Conservation (phyloP, 495 filamentous ascomycete species). For the Trichoderma orchidacearum region DNA sequence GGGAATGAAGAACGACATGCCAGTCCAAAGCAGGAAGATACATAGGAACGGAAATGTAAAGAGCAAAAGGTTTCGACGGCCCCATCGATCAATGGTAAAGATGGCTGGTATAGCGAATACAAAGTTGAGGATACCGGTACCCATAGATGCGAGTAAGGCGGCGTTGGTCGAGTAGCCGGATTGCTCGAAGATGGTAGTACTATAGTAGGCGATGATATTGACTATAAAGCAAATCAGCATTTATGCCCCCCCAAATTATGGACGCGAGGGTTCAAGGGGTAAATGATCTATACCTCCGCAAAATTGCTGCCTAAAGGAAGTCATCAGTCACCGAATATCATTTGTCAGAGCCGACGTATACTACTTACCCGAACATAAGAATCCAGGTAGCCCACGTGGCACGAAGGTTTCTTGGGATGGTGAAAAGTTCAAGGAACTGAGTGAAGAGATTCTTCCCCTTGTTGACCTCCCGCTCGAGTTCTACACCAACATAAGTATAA, state of each 20-base stretch:
- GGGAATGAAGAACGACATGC: slow-evolving; percentile 68
- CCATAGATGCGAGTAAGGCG: slow-evolving; percentile 55
- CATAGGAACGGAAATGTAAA: slow-evolving; percentile 69
- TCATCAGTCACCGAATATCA: not conserved
- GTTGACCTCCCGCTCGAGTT: slow-evolving; percentile 42
- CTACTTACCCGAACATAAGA: slow-evolving; percentile 2
- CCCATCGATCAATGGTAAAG: slow-evolving; percentile 73
- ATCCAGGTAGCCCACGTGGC: not conserved
- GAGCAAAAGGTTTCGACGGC: slow-evolving; percentile 65
- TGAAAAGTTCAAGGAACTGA: slow-evolving; percentile 42
- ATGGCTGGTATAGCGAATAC: slow-evolving; percentile 66
- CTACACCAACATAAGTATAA: slow-evolving; percentile 62
- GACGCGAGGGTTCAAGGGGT: too few species aligned
- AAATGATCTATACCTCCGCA: slow-evolving; percentile 50
- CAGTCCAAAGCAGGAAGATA: slow-evolving; percentile 60
- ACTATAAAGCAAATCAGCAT: slow-evolving; percentile 11
- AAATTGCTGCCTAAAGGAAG: slow-evolving; percentile 80
- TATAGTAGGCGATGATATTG: slow-evolving; percentile 60
- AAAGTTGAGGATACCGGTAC: slow-evolving; percentile 69
- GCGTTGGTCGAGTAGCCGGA: slow-evolving; percentile 39
- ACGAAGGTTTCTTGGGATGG: slow-evolving; percentile 55
- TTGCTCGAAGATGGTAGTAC: slow-evolving; percentile 46
- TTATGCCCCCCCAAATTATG: slow-evolving; percentile 20
- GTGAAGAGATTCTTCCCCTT: slow-evolving; percentile 48
- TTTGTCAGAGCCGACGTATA: too few species aligned